These are phyloP conservation scores for Andrographis paniculata DNA, from an alignment of 305 asterid species.

Conservation along the genomic window DNA sequence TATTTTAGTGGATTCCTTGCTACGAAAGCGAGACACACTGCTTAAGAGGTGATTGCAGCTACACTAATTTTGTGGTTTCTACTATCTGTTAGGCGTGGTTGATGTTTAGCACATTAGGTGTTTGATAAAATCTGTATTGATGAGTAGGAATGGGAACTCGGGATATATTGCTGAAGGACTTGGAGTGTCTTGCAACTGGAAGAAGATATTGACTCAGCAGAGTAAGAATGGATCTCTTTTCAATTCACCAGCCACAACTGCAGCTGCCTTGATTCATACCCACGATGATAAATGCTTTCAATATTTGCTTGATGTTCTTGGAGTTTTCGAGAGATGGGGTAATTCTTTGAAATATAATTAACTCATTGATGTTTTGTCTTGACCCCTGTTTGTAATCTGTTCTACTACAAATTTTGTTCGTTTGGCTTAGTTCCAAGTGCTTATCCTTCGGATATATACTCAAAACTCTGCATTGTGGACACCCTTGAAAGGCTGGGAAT, in stretches of 20 bases:
- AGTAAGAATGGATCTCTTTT: constrained; percentile 21
- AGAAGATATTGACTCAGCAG: constrained; percentile 5
- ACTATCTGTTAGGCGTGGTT: no score
- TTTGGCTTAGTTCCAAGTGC: background rate
- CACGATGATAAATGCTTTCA: constrained; percentile 13
- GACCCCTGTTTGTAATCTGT: background rate
- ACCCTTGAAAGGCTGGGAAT: constrained; percentile 25
- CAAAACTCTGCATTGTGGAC: constrained; percentile 18
- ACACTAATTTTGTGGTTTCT: no score
- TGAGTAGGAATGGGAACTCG: constrained; percentile 1
- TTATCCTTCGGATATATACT: background rate
- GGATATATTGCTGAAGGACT: constrained; percentile 20
- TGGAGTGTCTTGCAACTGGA: constrained; percentile 13
- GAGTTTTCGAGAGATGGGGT: background rate
- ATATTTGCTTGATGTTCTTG: background rate
- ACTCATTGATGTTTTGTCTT: no score
- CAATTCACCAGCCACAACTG: constrained; percentile 24
- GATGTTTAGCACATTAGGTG: no score
- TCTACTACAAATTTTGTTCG: background rate
- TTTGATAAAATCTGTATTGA: no score
- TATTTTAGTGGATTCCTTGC: no score
- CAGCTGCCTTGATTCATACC: constrained; percentile 23
- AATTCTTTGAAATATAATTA: no score
- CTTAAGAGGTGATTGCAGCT: no score
- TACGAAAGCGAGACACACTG: no score